Base-by-base conservation (phyloP, 768 basidiomycete genomes). In the Pleurotus citrinopileatus region DNA sequence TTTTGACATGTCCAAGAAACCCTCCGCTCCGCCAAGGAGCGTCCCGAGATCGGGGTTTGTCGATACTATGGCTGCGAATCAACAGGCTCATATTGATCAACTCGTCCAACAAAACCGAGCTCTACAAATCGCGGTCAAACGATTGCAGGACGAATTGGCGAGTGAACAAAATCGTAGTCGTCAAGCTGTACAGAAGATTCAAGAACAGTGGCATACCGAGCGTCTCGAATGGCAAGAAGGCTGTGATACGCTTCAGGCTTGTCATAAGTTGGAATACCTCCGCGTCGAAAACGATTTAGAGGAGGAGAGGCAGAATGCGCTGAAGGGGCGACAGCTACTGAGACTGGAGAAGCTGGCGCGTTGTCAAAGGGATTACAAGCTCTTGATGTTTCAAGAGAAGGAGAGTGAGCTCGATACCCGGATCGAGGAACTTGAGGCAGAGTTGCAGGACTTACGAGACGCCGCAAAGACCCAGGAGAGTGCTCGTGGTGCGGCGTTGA, bases 41-140 rank as follows among this genome's bases (percentile, higher is more conserved):
- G 2, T 64, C 63, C 15, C 62, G 63, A 42, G 50, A 64, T 38
- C 42, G 67, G 57, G 43, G 61, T 58, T 42, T 64, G 48, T 51
- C 60, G 46, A 58, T 64, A 19, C 76, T 73, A 26, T 87, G 61
- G 80, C 81, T 57, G 73, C 81, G 22, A 77, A 83, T 3, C 80
- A 86, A 64, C 83, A 83, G 55, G 68, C 75, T 2, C 87, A 90
- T 64, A 88, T 91, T 46, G 78, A 85, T 45, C 86, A 91, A 38
- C 80, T 91, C 50, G 85, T 89, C 2, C 80, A 86, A 58, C 76
- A 82, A 57, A 86, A 81, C 61, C 82, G 82, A 22, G 79, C 78
- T 0, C 76, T 88, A 50, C 86, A 88, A 54, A 78, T 83, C 56
- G 77, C 77, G 3, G 76, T 78, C 66, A 78, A 78, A 59, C 80